Evolutionary conservation across 2,329 filamentous ascomycete species (phyloP), one percentile per base, ranked within the genome.

Genomic region (Plenodomus lindquistii): DNA sequence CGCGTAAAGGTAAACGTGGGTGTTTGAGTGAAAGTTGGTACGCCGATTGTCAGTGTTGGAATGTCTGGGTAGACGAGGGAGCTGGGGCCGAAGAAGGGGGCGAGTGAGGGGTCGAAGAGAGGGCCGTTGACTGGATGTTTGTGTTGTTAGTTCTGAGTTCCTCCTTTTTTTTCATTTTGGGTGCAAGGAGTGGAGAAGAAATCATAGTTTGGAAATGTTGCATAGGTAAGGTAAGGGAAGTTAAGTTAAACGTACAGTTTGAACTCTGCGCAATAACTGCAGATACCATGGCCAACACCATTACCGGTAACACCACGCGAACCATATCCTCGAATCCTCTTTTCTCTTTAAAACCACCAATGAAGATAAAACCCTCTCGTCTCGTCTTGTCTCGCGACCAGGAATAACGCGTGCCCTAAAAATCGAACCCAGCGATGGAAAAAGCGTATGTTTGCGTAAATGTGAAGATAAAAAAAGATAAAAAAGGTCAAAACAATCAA

Each of bases 51-150:
- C 15, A 48, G 40, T 0, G 60, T 57, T 2, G 61, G 61, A 11
- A 31, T 4, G 11, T 31, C 27, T 7, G 27, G 27, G 31, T 42
- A 41, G 27, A 62, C 55, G 20, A 63, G 46, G 6, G 43, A 45
- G 37, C 45, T 54, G 29, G 44, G 46, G 16, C 44, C 62, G 41
- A 63, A 65, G 54, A 49, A 48, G 18, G 56, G 53, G 2, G 57
- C 59, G 15, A 55, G 48, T 13, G 52, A 50, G 27, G 58, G 59
- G 36, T 65, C 44, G 48, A 62, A 60, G 19, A 49, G 27, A 2
- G 62, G 58, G 31, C 54, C 56, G 16, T 51, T 55, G 35, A 57
- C 61, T 64, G n/a, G n/a, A n/a, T n/a, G n/a, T n/a, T n/a, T n/a
- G n/a, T n/a, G n/a, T n/a, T n/a, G n/a, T n/a, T n/a, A n/a, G n/a